Percentiles rank a stretch among this genome's conserved stretches.
phyloP scores from a whole-genome alignment of 2,329 filamentous ascomycete species.

The Penicillium occitanis region DNA sequence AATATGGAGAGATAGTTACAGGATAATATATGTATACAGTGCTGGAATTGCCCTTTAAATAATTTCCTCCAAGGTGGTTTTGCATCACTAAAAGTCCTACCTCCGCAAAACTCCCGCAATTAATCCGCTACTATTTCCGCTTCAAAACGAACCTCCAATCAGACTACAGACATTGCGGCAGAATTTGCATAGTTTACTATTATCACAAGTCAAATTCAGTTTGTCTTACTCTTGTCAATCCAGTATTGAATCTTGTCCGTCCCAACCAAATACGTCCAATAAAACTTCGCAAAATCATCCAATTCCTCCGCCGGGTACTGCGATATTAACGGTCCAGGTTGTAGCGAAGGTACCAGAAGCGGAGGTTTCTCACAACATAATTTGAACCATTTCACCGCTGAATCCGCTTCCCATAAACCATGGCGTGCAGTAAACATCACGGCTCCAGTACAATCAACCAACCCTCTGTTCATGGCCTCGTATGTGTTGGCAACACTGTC shows the following conservation, averaged over 20 bases:
- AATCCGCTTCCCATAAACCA: slow-evolving; percentile 10
- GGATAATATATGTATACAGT: background rate
- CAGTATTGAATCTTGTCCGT: slow-evolving; percentile 2
- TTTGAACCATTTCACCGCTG: slow-evolving; percentile 1
- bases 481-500: slow-evolving; percentile 8
- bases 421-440: slow-evolving; percentile 3
- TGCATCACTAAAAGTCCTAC: background rate
- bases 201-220: background rate
- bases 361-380: background rate
- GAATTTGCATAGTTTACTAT: background rate
- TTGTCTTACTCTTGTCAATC: background rate
- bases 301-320: slow-evolving; percentile 3
- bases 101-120: background rate
- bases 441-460: background rate
- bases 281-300: slow-evolving; percentile 6
- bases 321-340: slow-evolving; percentile 3
- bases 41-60: background rate
- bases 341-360: slow-evolving; percentile 5
- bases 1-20: background rate
- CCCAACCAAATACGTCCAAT: background rate
- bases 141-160: background rate
- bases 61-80: background rate
- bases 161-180: background rate
- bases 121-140: background rate
- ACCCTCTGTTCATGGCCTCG: background rate